Evolutionary conservation across 1,284 basidiomycete genomes (phyloP), one percentile per base, ranked within the genome.

Genomic region (Leccinum subspadiceum): DNA sequence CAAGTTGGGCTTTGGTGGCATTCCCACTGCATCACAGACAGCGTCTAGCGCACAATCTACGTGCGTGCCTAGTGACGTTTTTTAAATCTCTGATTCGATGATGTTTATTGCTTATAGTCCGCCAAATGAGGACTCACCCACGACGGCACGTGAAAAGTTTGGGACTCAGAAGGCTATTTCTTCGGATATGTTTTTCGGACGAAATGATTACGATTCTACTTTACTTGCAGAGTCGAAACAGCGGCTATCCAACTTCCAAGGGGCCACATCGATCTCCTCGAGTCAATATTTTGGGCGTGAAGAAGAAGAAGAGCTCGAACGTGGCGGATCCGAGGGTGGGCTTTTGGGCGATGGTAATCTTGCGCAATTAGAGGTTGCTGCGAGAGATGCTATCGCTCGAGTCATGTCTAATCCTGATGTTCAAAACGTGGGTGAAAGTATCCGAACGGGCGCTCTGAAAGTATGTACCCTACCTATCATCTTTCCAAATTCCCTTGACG

Each of bases 181-280:
- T 4, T 96, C 93, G 2, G 97, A 99, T 73, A 95, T 96, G 91
- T 98, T 93, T 82, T 98, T 98, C 76, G 93, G 91, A 41, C 85
- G 96, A 31, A 92, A 92, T 57, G 76, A 86, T 17, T 98, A 98
- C 76, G 96, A 99, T 73, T 85, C 94, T 1, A 71, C 77, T 49
- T 81, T 86, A 4, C 73, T 84, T 35, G 76, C 79, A 46, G 94
- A 98, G 75, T 94, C 95, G 1, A 91, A 94, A 72, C 77, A 83
- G 20, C 86, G 96, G 8, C 78, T 98, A 51, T 85, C 89, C 66
- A 80, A 86, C 53, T 99, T 99, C 85, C 85, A 89, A 67, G 96
- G 96, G 15, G 94, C 96, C 24, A 93, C 92, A 0, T 87, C 94
- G 33, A 99, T 99, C 71, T 97, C 94, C 5, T 96, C 93, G 46